A percentile compares a stretch with the other conserved stretches of the same genome.
Evolutionary conservation across 1,284 basidiomycete genomes (phyloP).

Genomic region (Pyrrhoderma lamaoense): DNA sequence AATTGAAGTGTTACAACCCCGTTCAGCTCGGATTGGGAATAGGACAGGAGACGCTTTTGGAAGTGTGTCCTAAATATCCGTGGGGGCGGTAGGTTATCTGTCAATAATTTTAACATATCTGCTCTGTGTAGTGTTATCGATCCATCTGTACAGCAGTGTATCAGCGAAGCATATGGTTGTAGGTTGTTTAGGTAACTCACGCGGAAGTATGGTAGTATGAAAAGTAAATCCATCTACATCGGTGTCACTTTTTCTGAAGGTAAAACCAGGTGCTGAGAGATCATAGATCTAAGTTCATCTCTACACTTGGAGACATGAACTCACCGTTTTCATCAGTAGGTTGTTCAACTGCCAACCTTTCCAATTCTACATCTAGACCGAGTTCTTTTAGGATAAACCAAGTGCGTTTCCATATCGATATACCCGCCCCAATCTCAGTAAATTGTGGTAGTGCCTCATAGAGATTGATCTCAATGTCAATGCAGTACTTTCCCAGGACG

Average conservation of each 20-base stretch:
- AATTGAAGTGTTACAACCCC: slow-evolving; percentile 28
- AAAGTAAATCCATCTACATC: slow-evolving; percentile 24
- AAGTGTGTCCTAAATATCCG: slow-evolving; percentile 28
- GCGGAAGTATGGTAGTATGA: slow-evolving; percentile 26
- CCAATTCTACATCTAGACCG: slow-evolving; percentile 29
- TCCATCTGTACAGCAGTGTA: slow-evolving; percentile 23
- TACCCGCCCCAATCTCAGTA: slow-evolving; percentile 31
- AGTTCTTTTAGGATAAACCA: slow-evolving; percentile 32
- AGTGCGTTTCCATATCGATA: slow-evolving; percentile 34
- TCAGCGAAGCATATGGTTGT: background rate
- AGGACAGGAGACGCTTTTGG: slow-evolving; percentile 26
- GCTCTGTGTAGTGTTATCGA: slow-evolving; percentile 29
- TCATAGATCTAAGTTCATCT: too few species aligned
- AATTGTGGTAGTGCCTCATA: slow-evolving; percentile 33
- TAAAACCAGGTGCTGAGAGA: slow-evolving; percentile 1
- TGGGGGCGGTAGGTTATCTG: slow-evolving; percentile 23
- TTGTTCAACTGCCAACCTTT: slow-evolving; percentile 22
- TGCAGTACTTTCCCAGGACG: slow-evolving; percentile 26
- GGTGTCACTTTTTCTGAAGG: slow-evolving; percentile 26
- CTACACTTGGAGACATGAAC: background rate
- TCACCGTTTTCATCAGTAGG: slow-evolving; percentile 15
- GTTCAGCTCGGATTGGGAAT: slow-evolving; percentile 14
- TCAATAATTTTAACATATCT: slow-evolving; percentile 29
- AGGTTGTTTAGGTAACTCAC: slow-evolving; percentile 15
- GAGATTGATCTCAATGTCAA: slow-evolving; percentile 27